phyloP scores from a whole-genome alignment of 306 rosid species.

The Vigna reflexopilosa region DNA sequence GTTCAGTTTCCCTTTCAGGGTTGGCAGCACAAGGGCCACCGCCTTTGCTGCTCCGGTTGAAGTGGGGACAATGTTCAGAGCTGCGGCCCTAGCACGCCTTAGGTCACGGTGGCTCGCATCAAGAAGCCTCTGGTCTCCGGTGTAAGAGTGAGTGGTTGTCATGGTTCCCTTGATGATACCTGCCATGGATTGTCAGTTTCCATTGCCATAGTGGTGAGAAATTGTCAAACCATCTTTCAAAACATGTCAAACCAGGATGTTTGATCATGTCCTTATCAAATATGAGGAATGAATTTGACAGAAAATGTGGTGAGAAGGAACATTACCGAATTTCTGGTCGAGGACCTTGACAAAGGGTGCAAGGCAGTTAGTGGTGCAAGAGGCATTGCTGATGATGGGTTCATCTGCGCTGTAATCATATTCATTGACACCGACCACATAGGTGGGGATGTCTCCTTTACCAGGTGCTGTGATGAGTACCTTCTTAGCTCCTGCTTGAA shows the following conservation, averaged over 20 bases:
- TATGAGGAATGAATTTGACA: not conserved
- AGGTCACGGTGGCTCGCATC: constrained; percentile 99
- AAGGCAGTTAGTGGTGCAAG: constrained; percentile 99
- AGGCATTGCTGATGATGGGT: constrained; percentile 94
- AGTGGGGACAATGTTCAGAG: constrained; percentile 94
- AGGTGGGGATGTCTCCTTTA: constrained; percentile 97
- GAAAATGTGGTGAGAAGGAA: not conserved
- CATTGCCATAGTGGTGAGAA: not conserved
- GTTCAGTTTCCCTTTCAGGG: constrained; percentile 90
- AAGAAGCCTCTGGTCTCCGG: constrained; percentile 97
- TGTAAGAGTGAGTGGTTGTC: constrained; percentile 99
- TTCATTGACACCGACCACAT: constrained; percentile 94
- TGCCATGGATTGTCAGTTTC: constrained; percentile 18
- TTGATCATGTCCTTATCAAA: not conserved
- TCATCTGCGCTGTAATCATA: constrained; percentile 72
- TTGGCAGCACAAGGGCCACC: constrained; percentile 90
- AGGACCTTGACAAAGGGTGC: constrained; percentile 99
- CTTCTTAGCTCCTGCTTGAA: constrained; percentile 95
- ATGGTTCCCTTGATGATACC: constrained; percentile 97
- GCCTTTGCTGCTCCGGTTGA: constrained; percentile 99
- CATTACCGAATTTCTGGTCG: constrained; percentile 86
- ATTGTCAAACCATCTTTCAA: not conserved
- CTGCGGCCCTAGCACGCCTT: constrained; percentile 95
- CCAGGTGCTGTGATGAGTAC: constrained; percentile 98
- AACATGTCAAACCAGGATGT: not conserved